Evolutionary conservation across 2,329 filamentous ascomycete species (phyloP).

Genomic region (Macrophomina tecta): DNA sequence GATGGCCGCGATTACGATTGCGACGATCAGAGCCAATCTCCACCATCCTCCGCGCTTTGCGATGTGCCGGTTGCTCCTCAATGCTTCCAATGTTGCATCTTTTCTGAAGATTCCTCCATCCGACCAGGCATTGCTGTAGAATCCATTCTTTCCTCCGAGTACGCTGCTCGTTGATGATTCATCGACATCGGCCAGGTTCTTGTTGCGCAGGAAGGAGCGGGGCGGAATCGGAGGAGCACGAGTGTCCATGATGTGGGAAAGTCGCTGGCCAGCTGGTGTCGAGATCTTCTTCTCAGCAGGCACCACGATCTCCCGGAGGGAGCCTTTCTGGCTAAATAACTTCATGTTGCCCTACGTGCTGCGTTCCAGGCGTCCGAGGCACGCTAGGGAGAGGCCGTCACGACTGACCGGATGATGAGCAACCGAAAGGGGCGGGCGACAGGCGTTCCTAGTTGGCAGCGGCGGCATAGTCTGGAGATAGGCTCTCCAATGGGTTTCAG

Average conservation of each 20-base stretch:
- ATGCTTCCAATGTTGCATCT: slow-evolving; percentile 40
- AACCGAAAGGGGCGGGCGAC: neutral
- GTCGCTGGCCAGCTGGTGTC: slow-evolving; percentile 49
- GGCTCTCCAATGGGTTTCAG: slow-evolving; percentile 19
- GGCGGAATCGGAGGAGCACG: slow-evolving; percentile 10
- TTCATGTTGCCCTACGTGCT: slow-evolving; percentile 9
- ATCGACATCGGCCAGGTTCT: slow-evolving; percentile 31
- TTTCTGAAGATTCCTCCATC: slow-evolving; percentile 32
- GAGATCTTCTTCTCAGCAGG: slow-evolving; percentile 47
- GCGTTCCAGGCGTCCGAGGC: neutral
- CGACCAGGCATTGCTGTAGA: slow-evolving; percentile 44
- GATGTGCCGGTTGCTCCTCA: slow-evolving; percentile 1
- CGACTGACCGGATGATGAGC: neutral
- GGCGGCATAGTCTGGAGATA: slow-evolving; percentile 20
- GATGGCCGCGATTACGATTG: slow-evolving; percentile 41
- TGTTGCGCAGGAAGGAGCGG: slow-evolving; percentile 14
- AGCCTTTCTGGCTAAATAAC: slow-evolving; percentile 18
- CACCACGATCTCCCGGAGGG: slow-evolving; percentile 1
- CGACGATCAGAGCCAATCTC: slow-evolving; percentile 43
- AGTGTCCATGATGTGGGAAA: slow-evolving; percentile 49
- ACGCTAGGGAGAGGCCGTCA: slow-evolving; percentile 8
- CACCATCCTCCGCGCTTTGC: slow-evolving; percentile 48
- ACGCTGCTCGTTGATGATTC: slow-evolving; percentile 35
- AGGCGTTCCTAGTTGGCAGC: slow-evolving; percentile 3
- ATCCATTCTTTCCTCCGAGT: slow-evolving; percentile 35